A percentile compares a stretch with the other conserved stretches of the same genome.
phyloP scores from a whole-genome alignment of 495 filamentous ascomycete genomes.

The Delitschia confertaspora region DNA sequence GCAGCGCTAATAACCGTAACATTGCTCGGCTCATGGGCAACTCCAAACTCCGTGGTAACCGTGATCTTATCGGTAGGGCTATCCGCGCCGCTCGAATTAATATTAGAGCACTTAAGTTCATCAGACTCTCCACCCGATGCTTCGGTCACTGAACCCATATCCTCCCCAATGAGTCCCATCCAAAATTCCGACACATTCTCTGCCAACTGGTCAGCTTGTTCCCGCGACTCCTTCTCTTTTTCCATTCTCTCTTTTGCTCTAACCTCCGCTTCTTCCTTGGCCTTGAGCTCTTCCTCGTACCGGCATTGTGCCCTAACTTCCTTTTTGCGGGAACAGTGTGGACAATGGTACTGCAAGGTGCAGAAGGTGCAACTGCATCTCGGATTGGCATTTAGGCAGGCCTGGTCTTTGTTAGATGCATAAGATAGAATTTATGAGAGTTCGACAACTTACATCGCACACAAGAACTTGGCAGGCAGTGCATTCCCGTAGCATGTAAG shows the following conservation, averaged over 20 bases:
- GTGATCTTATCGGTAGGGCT: conserved; percentile 23
- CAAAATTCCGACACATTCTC: conserved; percentile 23
- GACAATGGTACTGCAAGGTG: conserved; percentile 46
- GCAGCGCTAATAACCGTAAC: conserved; percentile 7
- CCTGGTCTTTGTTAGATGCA: conserved; percentile 7
- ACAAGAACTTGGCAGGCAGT: conserved; percentile 47
- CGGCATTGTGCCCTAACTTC: conserved; percentile 23
- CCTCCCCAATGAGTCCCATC: conserved; percentile 9
- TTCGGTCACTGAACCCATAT: no score
- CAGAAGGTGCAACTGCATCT: conserved; percentile 49
- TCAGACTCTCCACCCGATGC: no score
- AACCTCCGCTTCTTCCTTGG: conserved; percentile 14
- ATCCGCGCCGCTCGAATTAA: no score
- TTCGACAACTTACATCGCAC: conserved; percentile 39
- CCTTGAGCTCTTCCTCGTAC: conserved; percentile 26
- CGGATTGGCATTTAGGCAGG: conserved; percentile 39
- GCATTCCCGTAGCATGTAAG: conserved; percentile 44
- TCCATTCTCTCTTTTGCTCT: conserved; percentile 20
- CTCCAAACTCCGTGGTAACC: conserved; percentile 22
- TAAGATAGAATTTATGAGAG: neutral
- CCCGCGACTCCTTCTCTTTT: conserved; percentile 23
- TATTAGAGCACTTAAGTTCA: no score
- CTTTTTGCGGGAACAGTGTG: conserved; percentile 40
- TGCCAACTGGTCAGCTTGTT: conserved; percentile 20
- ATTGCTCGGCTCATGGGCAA: conserved; percentile 14